phyloP scores from a whole-genome alignment of 371 early-diverging fungal species.

The Mortierella sp. region DNA sequence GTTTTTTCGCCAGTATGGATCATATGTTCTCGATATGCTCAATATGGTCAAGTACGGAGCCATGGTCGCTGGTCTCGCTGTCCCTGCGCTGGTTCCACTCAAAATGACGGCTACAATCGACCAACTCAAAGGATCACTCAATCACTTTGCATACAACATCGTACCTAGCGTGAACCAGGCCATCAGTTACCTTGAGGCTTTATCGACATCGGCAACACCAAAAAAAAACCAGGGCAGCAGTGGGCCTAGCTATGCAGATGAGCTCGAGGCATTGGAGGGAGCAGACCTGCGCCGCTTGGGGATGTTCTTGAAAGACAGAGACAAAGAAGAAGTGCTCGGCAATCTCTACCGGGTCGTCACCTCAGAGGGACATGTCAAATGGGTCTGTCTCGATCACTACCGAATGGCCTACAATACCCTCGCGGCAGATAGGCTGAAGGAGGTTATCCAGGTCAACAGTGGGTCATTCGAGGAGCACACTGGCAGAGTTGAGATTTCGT shows the following conservation, averaged over 20 bases:
- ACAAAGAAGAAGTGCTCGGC: constrained; percentile 17
- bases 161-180: constrained; percentile 20
- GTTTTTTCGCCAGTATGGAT: constrained; percentile 31
- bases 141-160: background rate
- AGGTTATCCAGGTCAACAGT: constrained; percentile 7
- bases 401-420: constrained; percentile 3
- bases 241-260: background rate
- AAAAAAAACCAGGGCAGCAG: background rate
- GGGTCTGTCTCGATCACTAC: constrained; percentile 49
- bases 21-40: background rate
- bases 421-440: constrained; percentile 17
- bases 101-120: background rate
- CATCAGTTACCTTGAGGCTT: constrained; percentile 13
- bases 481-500: constrained; percentile 18
- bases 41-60: background rate
- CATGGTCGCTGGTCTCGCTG: constrained; percentile 26
- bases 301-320: constrained; percentile 22
- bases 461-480: constrained; percentile 28
- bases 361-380: constrained; percentile 31
- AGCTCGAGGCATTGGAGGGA: constrained; percentile 11
- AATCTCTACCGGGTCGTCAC: constrained; percentile 37
- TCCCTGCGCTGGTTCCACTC: constrained; percentile 22
- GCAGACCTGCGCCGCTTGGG: constrained; percentile 28
- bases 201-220: background rate
- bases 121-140: too few relatives aligned